A percentile compares a stretch with the other conserved stretches of the same genome.
Conservation (phyloP, 2,329 filamentous ascomycete genomes). For the Cladosporium colombiae region DNA sequence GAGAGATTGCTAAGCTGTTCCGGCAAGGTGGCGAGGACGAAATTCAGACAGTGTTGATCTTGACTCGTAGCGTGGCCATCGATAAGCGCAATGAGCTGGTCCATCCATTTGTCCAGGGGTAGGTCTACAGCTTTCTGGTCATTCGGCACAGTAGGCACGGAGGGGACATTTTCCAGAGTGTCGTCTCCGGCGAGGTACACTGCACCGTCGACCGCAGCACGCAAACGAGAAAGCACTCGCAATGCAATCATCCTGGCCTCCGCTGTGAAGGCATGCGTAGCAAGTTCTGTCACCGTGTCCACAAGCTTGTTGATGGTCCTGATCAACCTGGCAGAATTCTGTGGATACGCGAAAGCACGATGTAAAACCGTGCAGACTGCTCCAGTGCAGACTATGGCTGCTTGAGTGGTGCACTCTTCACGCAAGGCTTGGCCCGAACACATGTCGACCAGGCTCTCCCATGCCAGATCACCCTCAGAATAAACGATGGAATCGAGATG, state of each 20-base stretch:
- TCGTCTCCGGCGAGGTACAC: slow-evolving; percentile 23
- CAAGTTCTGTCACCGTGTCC: slow-evolving; percentile 13
- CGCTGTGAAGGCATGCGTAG: slow-evolving; percentile 9
- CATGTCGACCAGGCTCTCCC: slow-evolving; percentile 18
- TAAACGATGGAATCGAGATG: slow-evolving; percentile 16
- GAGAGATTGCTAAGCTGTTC: slow-evolving; percentile 88
- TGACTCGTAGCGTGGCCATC: slow-evolving; percentile 14
- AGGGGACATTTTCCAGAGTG: neutral
- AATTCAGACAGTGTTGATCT: slow-evolving; percentile 87
- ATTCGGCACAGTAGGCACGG: slow-evolving; percentile 7
- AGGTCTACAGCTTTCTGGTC: slow-evolving; percentile 17
- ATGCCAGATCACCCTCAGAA: slow-evolving; percentile 15
- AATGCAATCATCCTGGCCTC: slow-evolving; percentile 17
- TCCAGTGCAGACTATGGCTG: slow-evolving; percentile 3
- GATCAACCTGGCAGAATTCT: slow-evolving; percentile 11
- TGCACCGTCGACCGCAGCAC: slow-evolving; percentile 26
- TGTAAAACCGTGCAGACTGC: slow-evolving; percentile 17
- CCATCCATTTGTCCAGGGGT: slow-evolving; percentile 22
- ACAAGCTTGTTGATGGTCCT: slow-evolving; percentile 18
- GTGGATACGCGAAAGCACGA: slow-evolving; percentile 16
- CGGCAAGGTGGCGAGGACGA: slow-evolving; percentile 80
- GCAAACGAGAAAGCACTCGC: slow-evolving; percentile 25
- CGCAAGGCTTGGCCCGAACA: slow-evolving; percentile 8
- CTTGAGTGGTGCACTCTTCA: slow-evolving; percentile 9
- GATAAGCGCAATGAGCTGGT: slow-evolving; percentile 19